Conservation (phyloP, 1,139 yeast genomes). For the Kurtzmaniella quercitrusa region DNA sequence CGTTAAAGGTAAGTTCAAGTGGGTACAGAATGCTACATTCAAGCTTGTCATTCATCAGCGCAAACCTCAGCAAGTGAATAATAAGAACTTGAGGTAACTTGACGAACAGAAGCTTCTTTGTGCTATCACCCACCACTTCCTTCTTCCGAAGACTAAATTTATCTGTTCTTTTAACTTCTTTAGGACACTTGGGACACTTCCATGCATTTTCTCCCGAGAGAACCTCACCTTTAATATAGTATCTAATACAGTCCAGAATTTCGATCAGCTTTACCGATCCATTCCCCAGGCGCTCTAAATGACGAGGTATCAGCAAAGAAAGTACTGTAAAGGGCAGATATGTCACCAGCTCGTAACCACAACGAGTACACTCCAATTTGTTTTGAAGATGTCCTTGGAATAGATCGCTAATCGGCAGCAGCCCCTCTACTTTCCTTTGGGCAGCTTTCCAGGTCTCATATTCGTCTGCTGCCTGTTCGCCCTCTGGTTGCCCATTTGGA, state of each 20-base stretch:
- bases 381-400: conserved; percentile 70
- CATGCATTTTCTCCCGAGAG: conserved; percentile 73
- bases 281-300: conserved; percentile 12
- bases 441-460: conserved; percentile 59
- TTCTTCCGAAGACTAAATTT: conserved; percentile 6
- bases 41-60: conserved; percentile 54
- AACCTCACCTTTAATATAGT: conserved; percentile 66
- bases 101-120: conserved; percentile 58
- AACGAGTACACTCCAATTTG: conserved; percentile 56
- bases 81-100: conserved; percentile 61
- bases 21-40: conserved; percentile 55
- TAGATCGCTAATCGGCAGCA: conserved; percentile 60
- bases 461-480: conserved; percentile 33
- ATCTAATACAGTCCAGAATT: conserved; percentile 59
- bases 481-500: conserved; percentile 22
- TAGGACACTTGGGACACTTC: conserved; percentile 70
- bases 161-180: conserved; percentile 10
- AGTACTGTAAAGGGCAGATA: conserved; percentile 61
- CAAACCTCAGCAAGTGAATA: conserved; percentile 61
- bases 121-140: conserved; percentile 25
- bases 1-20: conserved; percentile 40
- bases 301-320: conserved; percentile 62
- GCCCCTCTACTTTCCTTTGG: conserved; percentile 51
- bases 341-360: conserved; percentile 56
- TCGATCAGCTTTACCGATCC: conserved; percentile 22